Percentiles rank a stretch among this genome's conserved stretches.
Evolutionary conservation across 2,329 filamentous ascomycete species (phyloP).

Genomic region (Alternaria panax): DNA sequence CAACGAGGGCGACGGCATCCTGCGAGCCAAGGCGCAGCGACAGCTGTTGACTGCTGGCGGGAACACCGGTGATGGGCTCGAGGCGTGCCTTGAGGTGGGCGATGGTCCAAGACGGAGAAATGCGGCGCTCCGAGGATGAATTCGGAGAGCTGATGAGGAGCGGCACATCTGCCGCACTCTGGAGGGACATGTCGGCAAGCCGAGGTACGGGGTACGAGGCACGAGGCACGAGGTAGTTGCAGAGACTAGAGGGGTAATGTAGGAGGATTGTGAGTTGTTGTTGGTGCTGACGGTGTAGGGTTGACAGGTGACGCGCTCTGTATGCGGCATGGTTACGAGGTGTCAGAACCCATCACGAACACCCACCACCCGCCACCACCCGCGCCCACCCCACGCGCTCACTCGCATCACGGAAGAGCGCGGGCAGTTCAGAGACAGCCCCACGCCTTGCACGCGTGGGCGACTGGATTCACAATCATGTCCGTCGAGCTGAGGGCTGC

Average conservation of each 20-base stretch:
- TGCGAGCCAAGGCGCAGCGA: constrained; percentile 71
- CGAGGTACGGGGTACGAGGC: too few relatives aligned
- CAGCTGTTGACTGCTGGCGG: constrained; percentile 78
- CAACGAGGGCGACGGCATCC: constrained; percentile 70
- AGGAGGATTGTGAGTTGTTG: constrained; percentile 9
- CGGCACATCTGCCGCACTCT: constrained; percentile 73
- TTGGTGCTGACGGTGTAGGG: constrained; percentile 12
- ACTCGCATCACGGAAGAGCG: constrained; percentile 2
- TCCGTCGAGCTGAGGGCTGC: constrained; percentile 12
- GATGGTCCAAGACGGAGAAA: constrained; percentile 92
- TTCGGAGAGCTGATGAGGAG: constrained; percentile 78
- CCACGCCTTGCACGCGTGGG: constrained; percentile 17
- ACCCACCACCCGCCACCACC: constrained; percentile 8
- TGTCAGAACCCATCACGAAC: constrained; percentile 18
- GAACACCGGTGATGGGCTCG: constrained; percentile 91
- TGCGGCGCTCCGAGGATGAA: constrained; percentile 83
- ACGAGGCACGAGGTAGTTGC: constrained; percentile 6
- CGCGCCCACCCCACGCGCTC: constrained; percentile 26
- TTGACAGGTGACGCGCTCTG: constrained; percentile 22
- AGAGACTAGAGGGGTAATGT: constrained; percentile 11
- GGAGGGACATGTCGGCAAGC: constrained; percentile 40
- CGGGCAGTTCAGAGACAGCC: constrained; percentile 9
- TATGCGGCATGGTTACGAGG: constrained; percentile 23
- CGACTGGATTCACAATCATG: constrained; percentile 5
- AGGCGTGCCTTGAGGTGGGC: constrained; percentile 83